Evolutionary conservation across 805 yeast genomes (phyloP).

Genomic region (Wickerhamiella spandovensis): DNA sequence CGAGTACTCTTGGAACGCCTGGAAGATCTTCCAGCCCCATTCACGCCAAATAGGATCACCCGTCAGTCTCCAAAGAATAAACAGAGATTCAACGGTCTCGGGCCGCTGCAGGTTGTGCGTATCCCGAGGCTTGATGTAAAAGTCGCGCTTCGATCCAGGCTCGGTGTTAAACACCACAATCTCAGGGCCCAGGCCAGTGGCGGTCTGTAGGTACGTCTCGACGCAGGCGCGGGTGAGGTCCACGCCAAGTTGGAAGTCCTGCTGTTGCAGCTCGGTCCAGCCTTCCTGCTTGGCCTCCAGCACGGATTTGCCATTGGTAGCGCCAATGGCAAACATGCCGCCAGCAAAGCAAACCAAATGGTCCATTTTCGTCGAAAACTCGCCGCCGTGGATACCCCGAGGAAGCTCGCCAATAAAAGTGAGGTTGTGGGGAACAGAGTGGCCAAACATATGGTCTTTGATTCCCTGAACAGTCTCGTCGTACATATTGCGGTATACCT

Average conservation of each 20-base stretch:
- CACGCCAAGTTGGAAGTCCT: constrained; percentile 33
- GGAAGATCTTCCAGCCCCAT: constrained; percentile 38
- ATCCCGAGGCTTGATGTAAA: constrained; percentile 44
- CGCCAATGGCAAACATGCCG: constrained; percentile 38
- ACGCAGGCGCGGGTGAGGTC: constrained; percentile 27
- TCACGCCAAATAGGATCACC: constrained; percentile 46
- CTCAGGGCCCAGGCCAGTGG: constrained; percentile 78
- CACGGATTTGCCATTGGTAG: constrained; percentile 26
- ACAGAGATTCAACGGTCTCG: constrained; percentile 48
- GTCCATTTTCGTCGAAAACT: constrained; percentile 25
- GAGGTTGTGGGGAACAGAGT: constrained; percentile 29
- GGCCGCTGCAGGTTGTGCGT: constrained; percentile 73
- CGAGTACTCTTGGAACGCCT: constrained; percentile 22
- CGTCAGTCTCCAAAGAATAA: constrained; percentile 45
- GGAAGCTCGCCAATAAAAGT: constrained; percentile 23
- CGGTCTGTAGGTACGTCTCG: constrained; percentile 35
- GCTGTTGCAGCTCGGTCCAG: constrained; percentile 26
- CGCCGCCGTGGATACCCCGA: constrained; percentile 9
- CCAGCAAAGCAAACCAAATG: constrained; percentile 42
- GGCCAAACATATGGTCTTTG: constrained; percentile 30
- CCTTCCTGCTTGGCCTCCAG: constrained; percentile 10
- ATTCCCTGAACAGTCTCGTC: constrained; percentile 27
- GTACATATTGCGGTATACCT: constrained; percentile 20
- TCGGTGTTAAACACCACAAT: constrained; percentile 70
- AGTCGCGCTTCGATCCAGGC: constrained; percentile 13